Evolutionary conservation across 2,329 filamentous ascomycete genomes (phyloP).

Genomic region (Cladosporium sp.): DNA sequence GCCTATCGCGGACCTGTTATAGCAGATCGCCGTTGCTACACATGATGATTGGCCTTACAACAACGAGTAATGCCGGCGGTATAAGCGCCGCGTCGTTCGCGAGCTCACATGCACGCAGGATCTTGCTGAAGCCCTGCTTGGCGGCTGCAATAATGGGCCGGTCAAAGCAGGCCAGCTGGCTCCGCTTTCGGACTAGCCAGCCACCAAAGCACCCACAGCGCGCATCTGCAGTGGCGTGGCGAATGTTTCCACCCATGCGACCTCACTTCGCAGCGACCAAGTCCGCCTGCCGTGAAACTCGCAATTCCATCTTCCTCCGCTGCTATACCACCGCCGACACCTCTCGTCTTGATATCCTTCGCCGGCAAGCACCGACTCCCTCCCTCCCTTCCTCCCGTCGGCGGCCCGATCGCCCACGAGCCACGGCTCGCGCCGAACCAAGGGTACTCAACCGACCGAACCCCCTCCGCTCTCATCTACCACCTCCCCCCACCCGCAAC

Average conservation of each 20-base stretch:
- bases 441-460: not conserved
- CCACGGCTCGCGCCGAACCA: not conserved
- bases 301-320: no score
- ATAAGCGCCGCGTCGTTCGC: not conserved
- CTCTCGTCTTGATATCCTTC: not conserved
- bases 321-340: not conserved
- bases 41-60: not conserved
- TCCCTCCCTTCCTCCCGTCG: not conserved
- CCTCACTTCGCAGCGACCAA: not conserved
- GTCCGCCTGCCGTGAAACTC: not conserved
- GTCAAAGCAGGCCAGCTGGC: not conserved
- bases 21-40: not conserved
- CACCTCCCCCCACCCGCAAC: constrained; percentile 1
- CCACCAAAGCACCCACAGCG: not conserved
- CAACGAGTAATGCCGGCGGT: not conserved
- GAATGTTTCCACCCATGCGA: not conserved
- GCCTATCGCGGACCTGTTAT: constrained; percentile 1
- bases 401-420: not conserved
- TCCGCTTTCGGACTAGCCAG: not conserved
- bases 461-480: constrained; percentile 1
- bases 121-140: not conserved
- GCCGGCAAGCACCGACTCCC: not conserved
- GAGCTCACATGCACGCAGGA: not conserved
- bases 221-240: not conserved
- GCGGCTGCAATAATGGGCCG: not conserved